Evolutionary conservation across 768 basidiomycete species (phyloP).

Genomic region (Tulasnella sp.): DNA sequence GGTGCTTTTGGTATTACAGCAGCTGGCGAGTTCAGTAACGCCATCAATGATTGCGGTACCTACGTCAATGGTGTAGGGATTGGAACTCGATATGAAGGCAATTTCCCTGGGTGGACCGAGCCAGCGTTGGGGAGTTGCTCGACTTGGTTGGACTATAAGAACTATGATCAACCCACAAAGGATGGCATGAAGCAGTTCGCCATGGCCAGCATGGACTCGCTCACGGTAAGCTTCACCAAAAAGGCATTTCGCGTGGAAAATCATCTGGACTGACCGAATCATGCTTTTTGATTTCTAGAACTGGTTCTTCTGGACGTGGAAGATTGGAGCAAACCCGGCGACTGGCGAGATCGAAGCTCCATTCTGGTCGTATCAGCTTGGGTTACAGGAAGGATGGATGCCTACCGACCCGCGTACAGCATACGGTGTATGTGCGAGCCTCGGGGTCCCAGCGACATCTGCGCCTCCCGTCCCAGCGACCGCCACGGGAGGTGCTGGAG

Average conservation of each 20-base stretch:
- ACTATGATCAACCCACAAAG: conserved; percentile 43
- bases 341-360: conserved; percentile 37
- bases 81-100: conserved; percentile 35
- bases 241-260: not conserved
- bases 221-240: conserved; percentile 23
- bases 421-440: conserved; percentile 37
- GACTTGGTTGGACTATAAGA: conserved; percentile 38
- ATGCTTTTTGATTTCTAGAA: conserved; percentile 24
- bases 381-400: conserved; percentile 63
- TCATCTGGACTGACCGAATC: not conserved
- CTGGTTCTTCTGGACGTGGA: conserved; percentile 77
- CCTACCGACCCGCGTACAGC: conserved; percentile 58
- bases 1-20: conserved; percentile 60
- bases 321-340: conserved; percentile 50
- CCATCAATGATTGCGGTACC: conserved; percentile 50
- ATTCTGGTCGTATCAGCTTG: conserved; percentile 61
- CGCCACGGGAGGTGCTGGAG: conserved; percentile 58
- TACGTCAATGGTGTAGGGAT: conserved; percentile 34
- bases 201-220: conserved; percentile 52
- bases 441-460: conserved; percentile 36
- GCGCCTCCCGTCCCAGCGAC: conserved; percentile 45
- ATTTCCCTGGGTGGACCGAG: conserved; percentile 24
- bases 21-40: conserved; percentile 67
- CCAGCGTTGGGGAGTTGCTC: conserved; percentile 29
- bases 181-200: conserved; percentile 41